phyloP scores from a whole-genome alignment of 1,284 basidiomycete species.

The Papiliotrema nemorosa region DNA sequence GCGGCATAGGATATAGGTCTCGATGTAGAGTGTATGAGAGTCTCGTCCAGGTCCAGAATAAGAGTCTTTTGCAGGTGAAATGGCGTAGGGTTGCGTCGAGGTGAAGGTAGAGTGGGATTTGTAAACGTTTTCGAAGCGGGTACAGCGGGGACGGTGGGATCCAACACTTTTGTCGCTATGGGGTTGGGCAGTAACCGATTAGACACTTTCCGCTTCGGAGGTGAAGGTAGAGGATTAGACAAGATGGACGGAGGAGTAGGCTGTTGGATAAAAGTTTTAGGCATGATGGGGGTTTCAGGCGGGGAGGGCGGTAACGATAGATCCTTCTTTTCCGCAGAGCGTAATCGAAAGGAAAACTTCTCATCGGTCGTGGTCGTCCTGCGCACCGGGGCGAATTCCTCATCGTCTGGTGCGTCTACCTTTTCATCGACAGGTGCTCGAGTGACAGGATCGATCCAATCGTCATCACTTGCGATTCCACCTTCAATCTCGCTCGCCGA shows the following conservation, averaged over 20 bases:
- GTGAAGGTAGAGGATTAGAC: conserved; percentile 22
- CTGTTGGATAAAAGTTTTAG: conserved; percentile 6
- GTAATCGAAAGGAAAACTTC: conserved; percentile 30
- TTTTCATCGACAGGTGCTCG: conserved; percentile 26
- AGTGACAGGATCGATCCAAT: conserved; percentile 46
- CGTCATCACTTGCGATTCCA: conserved; percentile 15
- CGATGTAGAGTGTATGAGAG: conserved; percentile 94
- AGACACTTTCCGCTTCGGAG: conserved; percentile 6
- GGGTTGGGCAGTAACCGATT: conserved; percentile 40
- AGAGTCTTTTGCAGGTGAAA: conserved; percentile 84
- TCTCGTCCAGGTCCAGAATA: conserved; percentile 95
- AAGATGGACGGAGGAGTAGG: conserved; percentile 20
- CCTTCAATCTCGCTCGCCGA: conserved; percentile 14
- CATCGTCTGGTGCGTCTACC: conserved; percentile 15
- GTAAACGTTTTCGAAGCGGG: conserved; percentile 7
- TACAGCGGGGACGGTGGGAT: conserved; percentile 45
- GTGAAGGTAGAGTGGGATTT: conserved; percentile 48
- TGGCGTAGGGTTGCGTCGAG: conserved; percentile 53
- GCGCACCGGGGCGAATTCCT: conserved; percentile 21
- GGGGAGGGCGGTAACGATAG: background rate
- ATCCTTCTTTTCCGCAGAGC: conserved; percentile 27
- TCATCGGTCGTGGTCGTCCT: conserved; percentile 16
- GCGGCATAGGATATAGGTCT: conserved; percentile 58
- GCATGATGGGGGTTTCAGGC: conserved; percentile 3
- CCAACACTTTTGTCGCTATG: conserved; percentile 39